Conservation (phyloP, 495 filamentous ascomycete genomes). For the Tuber umbilicatum region DNA sequence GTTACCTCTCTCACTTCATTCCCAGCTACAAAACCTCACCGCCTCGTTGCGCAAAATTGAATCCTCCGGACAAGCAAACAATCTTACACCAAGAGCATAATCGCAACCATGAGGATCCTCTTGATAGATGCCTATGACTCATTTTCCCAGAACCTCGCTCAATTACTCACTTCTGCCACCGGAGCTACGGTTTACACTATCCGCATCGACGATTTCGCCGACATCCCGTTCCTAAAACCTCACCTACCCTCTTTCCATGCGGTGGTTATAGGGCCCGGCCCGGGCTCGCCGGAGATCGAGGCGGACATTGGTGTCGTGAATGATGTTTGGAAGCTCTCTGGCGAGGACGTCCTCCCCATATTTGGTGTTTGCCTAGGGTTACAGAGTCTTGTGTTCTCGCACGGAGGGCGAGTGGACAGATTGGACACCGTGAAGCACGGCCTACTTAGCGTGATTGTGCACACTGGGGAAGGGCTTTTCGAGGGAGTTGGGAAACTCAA, state of each 20-base stretch:
- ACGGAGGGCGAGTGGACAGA: slow-evolving; percentile 58
- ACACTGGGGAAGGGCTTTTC: slow-evolving; percentile 52
- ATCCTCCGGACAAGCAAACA: not conserved
- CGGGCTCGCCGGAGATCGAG: slow-evolving; percentile 57
- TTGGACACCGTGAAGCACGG: slow-evolving; percentile 71
- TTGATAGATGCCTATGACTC: slow-evolving; percentile 94
- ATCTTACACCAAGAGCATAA: not conserved
- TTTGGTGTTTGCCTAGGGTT: slow-evolving; percentile 91
- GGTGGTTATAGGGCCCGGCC: slow-evolving; percentile 22
- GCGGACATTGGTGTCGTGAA: slow-evolving; percentile 74
- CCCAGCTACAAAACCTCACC: not conserved
- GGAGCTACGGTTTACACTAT: slow-evolving; percentile 61
- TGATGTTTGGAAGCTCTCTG: slow-evolving; percentile 64
- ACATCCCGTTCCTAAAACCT: slow-evolving; percentile 37
- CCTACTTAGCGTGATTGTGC: slow-evolving; percentile 59
- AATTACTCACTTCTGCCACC: slow-evolving; percentile 61
- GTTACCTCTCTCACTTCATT: not conserved
- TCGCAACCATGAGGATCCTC: slow-evolving; percentile 49
- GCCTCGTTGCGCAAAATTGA: not conserved
- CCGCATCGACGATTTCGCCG: slow-evolving; percentile 57
- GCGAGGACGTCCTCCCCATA: slow-evolving; percentile 58
- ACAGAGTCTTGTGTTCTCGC: slow-evolving; percentile 67
- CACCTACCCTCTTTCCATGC: slow-evolving; percentile 54
- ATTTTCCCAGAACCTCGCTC: slow-evolving; percentile 87
- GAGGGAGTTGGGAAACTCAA: slow-evolving; percentile 51